Base-by-base conservation (phyloP, 148 eudicot genomes). In the Cornus florida region DNA sequence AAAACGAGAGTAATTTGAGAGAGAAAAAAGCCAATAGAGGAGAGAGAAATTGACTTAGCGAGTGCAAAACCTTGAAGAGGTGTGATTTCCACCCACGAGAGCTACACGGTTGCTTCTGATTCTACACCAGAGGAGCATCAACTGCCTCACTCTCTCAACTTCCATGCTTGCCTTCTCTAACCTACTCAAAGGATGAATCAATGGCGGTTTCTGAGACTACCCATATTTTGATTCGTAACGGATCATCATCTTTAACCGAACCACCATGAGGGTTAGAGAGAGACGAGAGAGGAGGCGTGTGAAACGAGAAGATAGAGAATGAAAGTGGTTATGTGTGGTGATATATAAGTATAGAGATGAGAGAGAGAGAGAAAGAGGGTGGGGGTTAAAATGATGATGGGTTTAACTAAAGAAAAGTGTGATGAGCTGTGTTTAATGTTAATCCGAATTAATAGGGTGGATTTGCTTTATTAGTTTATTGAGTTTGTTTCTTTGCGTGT, bases 81-180 rank as follows among this genome's bases (percentile, higher is more conserved):
- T 85, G 78, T 85, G 87, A 33, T 85, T 85, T 67, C 87, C 87
- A 79, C 87, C 87, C 78, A 85, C 75, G 43, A 85, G 87, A 50
- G 87, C 80, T 9, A 82, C 74, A 72, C 74, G 77, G 35, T 14
- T 71, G 67, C 59, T 75, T 79, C 69, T 73, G 0, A 68, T 73
- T 56, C 80, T 67, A 67, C 71, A 71, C 79, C 83, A 72, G 68
- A 80, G 79, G 64, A 77, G 62, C 73, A 74, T 24, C 74, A 77
- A 69, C 20, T 46, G 79, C 70, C 41, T 60, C 22, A 76, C 76
- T 32, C 81, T 82, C n/a, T 68, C 72, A 39, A 71, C 7, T 73
- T 83, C 86, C 82, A 84, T 84, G 68, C 19, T 16, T 2, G 41
- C 4, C 13, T 33, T 73, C 59, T 46, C 64, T 50, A 6, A 57